phyloP scores from a whole-genome alignment of 768 basidiomycete genomes.

The Lyophyllum shimeji region DNA sequence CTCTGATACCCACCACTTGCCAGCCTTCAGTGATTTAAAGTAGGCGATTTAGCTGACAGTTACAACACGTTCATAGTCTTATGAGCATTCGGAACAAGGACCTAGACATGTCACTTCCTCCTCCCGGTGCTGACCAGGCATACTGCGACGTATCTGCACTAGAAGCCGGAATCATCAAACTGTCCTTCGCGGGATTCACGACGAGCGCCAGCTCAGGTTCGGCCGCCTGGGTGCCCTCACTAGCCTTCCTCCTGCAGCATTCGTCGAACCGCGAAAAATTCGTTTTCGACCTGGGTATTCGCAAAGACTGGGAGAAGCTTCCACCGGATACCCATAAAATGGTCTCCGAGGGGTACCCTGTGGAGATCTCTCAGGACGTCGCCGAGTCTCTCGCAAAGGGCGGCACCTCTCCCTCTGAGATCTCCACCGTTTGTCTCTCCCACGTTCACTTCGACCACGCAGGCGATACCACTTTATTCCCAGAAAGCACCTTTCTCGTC shows the following conservation, averaged over 20 bases:
- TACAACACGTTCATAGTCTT: not conserved
- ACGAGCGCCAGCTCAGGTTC: constrained; percentile 30
- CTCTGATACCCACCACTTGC: not conserved
- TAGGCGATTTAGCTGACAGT: not conserved
- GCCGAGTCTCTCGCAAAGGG: constrained; percentile 50
- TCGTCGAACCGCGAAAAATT: constrained; percentile 36
- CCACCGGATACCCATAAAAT: constrained; percentile 31
- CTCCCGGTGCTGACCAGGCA: constrained; percentile 41
- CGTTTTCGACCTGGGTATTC: constrained; percentile 58
- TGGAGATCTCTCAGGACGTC: constrained; percentile 37
- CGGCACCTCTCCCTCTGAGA: constrained; percentile 40
- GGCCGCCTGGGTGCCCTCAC: constrained; percentile 36
- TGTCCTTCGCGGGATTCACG: constrained; percentile 38
- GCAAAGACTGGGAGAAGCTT: constrained; percentile 43
- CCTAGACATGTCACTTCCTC: constrained; percentile 32
- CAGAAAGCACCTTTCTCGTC: constrained; percentile 45
- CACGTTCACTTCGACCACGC: constrained; percentile 59
- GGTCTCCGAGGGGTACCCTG: constrained; percentile 23
- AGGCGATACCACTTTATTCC: constrained; percentile 47
- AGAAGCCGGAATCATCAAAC: constrained; percentile 44
- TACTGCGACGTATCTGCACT: constrained; percentile 57
- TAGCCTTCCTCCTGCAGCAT: constrained; percentile 55
- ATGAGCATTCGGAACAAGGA: not conserved
- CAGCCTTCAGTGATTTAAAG: not conserved
- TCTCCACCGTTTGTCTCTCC: constrained; percentile 46